phyloP scores from a whole-genome alignment of 1,139 yeast species.

The Zygotorulaspora mrakii region DNA sequence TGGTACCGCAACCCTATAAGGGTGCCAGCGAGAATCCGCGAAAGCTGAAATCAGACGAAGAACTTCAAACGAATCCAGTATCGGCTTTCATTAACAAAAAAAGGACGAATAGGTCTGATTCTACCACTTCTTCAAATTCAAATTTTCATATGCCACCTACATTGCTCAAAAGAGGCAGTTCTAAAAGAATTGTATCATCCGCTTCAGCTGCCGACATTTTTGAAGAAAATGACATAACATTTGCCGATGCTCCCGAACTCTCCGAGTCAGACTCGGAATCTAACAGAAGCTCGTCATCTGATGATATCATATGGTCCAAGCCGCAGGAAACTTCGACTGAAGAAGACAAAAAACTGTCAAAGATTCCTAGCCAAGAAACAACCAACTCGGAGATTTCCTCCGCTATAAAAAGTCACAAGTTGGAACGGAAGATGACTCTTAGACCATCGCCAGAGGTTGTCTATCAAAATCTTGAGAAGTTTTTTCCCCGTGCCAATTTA shows the following conservation, averaged over 20 bases:
- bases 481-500: slow-evolving; percentile 88
- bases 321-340: slow-evolving; percentile 2
- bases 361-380: background rate
- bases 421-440: slow-evolving; percentile 49
- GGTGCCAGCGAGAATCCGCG: slow-evolving; percentile 33
- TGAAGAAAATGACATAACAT: slow-evolving; percentile 63
- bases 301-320: slow-evolving; percentile 23
- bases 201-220: slow-evolving; percentile 49
- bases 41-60: slow-evolving; percentile 18
- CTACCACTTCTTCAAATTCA: slow-evolving; percentile 26
- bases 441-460: slow-evolving; percentile 95
- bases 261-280: slow-evolving; percentile 44
- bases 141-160: slow-evolving; percentile 41
- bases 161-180: slow-evolving; percentile 51
- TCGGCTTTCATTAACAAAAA: slow-evolving; percentile 19
- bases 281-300: slow-evolving; percentile 17
- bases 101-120: slow-evolving; percentile 27
- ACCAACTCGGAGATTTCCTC: background rate
- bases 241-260: slow-evolving; percentile 65
- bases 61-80: slow-evolving; percentile 16
- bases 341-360: no score
- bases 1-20: slow-evolving; percentile 43
- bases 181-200: slow-evolving; percentile 43
- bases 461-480: slow-evolving; percentile 83
- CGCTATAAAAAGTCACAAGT: slow-evolving; percentile 25